A percentile compares a stretch with the other conserved stretches of the same genome.
Conservation (phyloP, 257 asterid species). For the Scutellaria galericulata region DNA sequence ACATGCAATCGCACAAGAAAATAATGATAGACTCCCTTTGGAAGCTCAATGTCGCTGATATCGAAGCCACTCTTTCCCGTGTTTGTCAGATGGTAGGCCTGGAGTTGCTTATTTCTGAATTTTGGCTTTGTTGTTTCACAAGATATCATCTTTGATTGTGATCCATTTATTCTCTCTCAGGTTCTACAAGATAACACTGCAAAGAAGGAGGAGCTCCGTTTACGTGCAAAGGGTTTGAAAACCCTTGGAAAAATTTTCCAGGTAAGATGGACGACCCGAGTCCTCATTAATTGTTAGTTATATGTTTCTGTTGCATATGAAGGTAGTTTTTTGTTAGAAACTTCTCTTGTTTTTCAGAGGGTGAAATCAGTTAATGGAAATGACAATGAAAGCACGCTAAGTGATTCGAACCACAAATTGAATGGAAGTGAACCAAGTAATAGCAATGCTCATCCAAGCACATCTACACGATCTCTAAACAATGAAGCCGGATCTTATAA, state of each 20-base stretch:
- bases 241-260: slow-evolving; percentile 92
- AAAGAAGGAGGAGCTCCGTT: slow-evolving; percentile 92
- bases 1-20: slow-evolving; percentile 93
- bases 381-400: slow-evolving; percentile 48
- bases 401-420: slow-evolving; percentile 50
- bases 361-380: slow-evolving; percentile 70
- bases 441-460: slow-evolving; percentile 48
- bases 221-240: slow-evolving; percentile 94
- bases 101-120: slow-evolving; percentile 25
- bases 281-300: slow-evolving; percentile 1
- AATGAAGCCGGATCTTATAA: slow-evolving; percentile 44
- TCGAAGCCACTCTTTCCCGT: slow-evolving; percentile 88
- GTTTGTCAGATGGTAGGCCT: slow-evolving; percentile 93
- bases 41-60: slow-evolving; percentile 99
- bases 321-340: slow-evolving; percentile 21
- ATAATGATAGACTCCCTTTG: slow-evolving; percentile 95
- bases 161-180: slow-evolving; percentile 44
- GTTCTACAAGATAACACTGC: slow-evolving; percentile 82
- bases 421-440: slow-evolving; percentile 53
- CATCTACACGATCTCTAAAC: slow-evolving; percentile 56
- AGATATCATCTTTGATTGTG: slow-evolving; percentile 28
- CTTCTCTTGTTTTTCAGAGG: slow-evolving; percentile 50
- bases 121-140: slow-evolving; percentile 16
- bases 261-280: slow-evolving; percentile 46
- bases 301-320: slow-evolving; percentile 11